Evolutionary conservation across 768 basidiomycete genomes (phyloP).

Genomic region (Mycena maculata): DNA sequence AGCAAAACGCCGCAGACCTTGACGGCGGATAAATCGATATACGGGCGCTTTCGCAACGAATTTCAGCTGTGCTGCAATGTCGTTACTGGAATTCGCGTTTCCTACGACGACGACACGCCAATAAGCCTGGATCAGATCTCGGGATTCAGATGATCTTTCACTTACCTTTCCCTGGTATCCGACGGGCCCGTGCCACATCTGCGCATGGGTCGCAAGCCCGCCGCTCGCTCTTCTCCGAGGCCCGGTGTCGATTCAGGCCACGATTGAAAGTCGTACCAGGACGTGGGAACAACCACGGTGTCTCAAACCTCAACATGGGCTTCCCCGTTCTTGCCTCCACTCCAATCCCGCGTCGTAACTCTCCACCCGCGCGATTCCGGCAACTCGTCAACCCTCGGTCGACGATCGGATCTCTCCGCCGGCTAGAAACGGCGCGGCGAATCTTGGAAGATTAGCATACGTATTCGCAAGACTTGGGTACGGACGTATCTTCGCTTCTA

Average conservation of each 20-base stretch:
- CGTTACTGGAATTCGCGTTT: conserved; percentile 65
- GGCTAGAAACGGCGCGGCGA: conserved; percentile 40
- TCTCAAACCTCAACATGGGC: conserved; percentile 47
- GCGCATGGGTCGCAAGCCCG: conserved; percentile 41
- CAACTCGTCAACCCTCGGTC: conserved; percentile 45
- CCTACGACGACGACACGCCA: conserved; percentile 62
- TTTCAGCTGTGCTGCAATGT: conserved; percentile 60
- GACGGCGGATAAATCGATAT: conserved; percentile 58
- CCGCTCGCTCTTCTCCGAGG: conserved; percentile 37
- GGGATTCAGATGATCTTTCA: too few species aligned
- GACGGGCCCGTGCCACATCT: conserved; percentile 42
- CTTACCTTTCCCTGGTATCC: conserved; percentile 46
- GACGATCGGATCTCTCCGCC: conserved; percentile 41
- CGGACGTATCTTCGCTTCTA: conserved; percentile 37
- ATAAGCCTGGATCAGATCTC: too few species aligned
- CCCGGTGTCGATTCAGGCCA: conserved; percentile 43
- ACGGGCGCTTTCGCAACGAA: conserved; percentile 53
- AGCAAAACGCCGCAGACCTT: conserved; percentile 38
- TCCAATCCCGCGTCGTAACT: conserved; percentile 43
- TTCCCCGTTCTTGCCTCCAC: conserved; percentile 25
- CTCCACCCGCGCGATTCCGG: conserved; percentile 37
- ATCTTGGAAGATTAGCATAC: conserved; percentile 40
- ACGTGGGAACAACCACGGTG: conserved; percentile 46
- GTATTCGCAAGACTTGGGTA: conserved; percentile 45
- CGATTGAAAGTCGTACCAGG: conserved; percentile 46